Evolutionary conservation across 768 basidiomycete species (phyloP), one percentile per base, ranked within the genome.

Genomic region (Jaapia argillacea): DNA sequence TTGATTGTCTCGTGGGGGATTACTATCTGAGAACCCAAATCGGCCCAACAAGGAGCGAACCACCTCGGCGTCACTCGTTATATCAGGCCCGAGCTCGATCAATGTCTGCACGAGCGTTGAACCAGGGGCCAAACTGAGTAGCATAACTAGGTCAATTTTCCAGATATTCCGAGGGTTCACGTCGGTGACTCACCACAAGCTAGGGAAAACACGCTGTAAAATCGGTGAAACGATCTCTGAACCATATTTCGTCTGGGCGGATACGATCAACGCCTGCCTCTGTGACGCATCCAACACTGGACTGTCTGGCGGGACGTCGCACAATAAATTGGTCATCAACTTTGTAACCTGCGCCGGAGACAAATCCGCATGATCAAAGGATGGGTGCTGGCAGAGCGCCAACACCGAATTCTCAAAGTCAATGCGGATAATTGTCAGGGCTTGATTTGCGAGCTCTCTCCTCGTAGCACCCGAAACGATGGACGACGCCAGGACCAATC

Each of bases 341-440:
- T 86, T 85, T 48, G 78, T 73, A 46, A 88, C 69, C 54, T 89
- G 88, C 38, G 71, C 69, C 10, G 81, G 78, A 18, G 75, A 74
- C 46, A 91, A 68, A 60, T 88, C 85, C 36, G 81, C 81, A 54
- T 84, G 77, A 60, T 91, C 89, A 54, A 88, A 86, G 31, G 81
- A 81, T 10, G 85, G 82, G 40, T 77, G 80, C 52, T 86, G 85
- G 58, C 81, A 85, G 39, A 91, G 66, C 16, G 84, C 75, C 44
- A 83, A 59, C 14, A 81, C 70, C 3, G 86, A 86, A 46, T 79
- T 81, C 55, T 89, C 87, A 54, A 90, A 90, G 48, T 89, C 85
- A 44, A 70, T 57, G 40, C 80, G 84, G 51, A 91, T 73, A 48
- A 90, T 71, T 44, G 70, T 70, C 22, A 70, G 63, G 10, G 89